phyloP scores from a whole-genome alignment of 169 alveolate species.

The Babesia microti region DNA sequence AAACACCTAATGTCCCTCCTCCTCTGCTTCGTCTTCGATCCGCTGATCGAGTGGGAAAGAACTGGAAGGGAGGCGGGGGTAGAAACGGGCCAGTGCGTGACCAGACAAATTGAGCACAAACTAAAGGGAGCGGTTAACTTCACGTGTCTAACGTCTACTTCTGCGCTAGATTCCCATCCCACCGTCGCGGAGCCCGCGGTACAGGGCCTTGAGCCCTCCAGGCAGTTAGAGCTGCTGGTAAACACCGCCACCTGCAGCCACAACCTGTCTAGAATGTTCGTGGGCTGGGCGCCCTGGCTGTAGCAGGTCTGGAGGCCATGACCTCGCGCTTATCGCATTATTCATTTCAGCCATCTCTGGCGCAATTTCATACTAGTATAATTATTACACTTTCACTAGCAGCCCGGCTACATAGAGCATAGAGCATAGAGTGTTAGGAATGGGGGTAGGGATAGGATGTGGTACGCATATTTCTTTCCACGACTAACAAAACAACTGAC shows the following conservation, averaged over 20 bases:
- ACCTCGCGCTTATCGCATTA: too few relatives aligned
- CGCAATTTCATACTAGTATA: too few relatives aligned
- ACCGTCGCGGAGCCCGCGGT: neutral
- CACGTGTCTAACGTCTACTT: conserved; percentile 18
- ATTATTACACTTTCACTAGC: too few relatives aligned
- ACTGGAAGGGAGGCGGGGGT: conserved; percentile 8
- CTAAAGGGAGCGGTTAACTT: conserved; percentile 25
- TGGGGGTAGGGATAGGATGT: too few relatives aligned
- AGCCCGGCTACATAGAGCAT: too few relatives aligned
- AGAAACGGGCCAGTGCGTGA: conserved; percentile 6
- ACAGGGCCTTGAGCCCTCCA: neutral
- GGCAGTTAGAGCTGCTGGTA: conserved; percentile 53
- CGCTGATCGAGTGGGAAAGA: conserved; percentile 78
- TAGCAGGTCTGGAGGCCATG: too few relatives aligned
- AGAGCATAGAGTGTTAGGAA: too few relatives aligned
- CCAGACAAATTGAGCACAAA: conserved; percentile 21
- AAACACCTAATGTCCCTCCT: conserved; percentile 35
- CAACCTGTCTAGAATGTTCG: conserved; percentile 84
- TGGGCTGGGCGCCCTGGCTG: conserved; percentile 89
- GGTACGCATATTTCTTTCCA: too few relatives aligned
- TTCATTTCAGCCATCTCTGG: too few relatives aligned
- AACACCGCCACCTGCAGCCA: conserved; percentile 81
- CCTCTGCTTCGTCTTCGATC: conserved; percentile 83
- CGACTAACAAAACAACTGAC: too few relatives aligned
- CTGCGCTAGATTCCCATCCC: conserved; percentile 11